These are phyloP conservation scores for Posidonia oceanica DNA, from an alignment of 116 monocot genomes.

Conservation along the genomic window DNA sequence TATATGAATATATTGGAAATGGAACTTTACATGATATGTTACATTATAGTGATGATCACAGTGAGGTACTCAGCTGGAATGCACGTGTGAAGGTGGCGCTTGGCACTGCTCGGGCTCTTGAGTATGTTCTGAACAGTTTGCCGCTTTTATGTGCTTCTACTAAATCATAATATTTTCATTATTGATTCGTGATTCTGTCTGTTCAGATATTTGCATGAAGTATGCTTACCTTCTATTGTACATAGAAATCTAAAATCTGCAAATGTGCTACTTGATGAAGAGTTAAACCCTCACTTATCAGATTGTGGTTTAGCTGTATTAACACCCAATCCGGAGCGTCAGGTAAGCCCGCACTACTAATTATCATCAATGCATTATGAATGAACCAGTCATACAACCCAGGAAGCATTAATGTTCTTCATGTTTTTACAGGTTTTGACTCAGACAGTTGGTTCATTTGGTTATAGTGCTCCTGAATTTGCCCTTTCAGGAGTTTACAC, in stretches of 20 bases:
- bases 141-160: too few relatives aligned
- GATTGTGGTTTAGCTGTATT: slow-evolving; percentile 64
- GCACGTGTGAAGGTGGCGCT: slow-evolving; percentile 71
- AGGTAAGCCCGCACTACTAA: slow-evolving; percentile 24
- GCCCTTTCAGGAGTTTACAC: slow-evolving; percentile 83
- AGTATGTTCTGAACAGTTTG: slow-evolving; percentile 28
- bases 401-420: too few relatives aligned
- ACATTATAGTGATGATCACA: slow-evolving; percentile 48
- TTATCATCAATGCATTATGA: neutral
- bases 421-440: slow-evolving; percentile 43
- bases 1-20: slow-evolving; percentile 67
- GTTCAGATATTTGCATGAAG: slow-evolving; percentile 82
- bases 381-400: neutral
- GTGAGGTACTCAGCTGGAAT: slow-evolving; percentile 56
- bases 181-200: neutral
- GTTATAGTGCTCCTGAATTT: slow-evolving; percentile 88
- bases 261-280: slow-evolving; percentile 81
- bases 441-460: slow-evolving; percentile 69
- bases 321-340: slow-evolving; percentile 55
- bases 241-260: slow-evolving; percentile 81
- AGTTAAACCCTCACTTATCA: slow-evolving; percentile 67
- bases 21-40: slow-evolving; percentile 77
- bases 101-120: slow-evolving; percentile 76
- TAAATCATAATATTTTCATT: too few relatives aligned
- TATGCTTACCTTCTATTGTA: slow-evolving; percentile 63